phyloP scores from a whole-genome alignment of 306 rosid genomes.

The Elaeagnus macrophylla region DNA sequence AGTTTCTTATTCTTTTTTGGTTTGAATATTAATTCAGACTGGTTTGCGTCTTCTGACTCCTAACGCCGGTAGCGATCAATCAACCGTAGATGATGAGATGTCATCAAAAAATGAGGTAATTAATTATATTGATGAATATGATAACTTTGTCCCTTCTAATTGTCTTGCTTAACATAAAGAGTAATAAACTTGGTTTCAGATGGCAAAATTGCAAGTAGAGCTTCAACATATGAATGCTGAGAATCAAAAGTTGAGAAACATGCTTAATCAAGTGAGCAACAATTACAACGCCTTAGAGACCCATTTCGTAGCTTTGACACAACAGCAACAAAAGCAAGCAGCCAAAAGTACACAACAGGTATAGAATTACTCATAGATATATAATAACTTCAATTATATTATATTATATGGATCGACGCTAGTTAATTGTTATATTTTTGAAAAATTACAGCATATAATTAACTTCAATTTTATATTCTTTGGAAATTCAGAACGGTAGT shows the following conservation, averaged over 20 bases:
- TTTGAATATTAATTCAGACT: constrained; percentile 36
- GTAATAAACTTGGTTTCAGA: constrained; percentile 22
- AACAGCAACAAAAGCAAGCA: constrained; percentile 39
- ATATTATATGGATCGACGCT: too few species aligned
- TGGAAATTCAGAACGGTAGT: constrained; percentile 22
- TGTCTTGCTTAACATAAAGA: neutral
- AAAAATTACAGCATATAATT: too few species aligned
- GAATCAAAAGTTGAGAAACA: constrained; percentile 63
- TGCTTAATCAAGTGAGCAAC: constrained; percentile 64
- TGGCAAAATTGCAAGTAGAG: constrained; percentile 60
- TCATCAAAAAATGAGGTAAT: constrained; percentile 62
- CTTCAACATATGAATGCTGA: constrained; percentile 69
- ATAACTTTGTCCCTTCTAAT: too few species aligned
- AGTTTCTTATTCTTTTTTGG: neutral
- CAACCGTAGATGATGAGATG: constrained; percentile 73
- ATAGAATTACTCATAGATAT: constrained; percentile 4
- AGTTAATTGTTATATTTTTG: too few species aligned
- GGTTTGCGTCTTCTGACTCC: constrained; percentile 78
- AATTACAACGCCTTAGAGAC: constrained; percentile 68
- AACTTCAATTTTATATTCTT: neutral
- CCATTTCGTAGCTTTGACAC: constrained; percentile 58
- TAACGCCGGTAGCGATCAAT: constrained; percentile 78
- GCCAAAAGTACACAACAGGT: neutral
- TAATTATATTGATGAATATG: too few species aligned
- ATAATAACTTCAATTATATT: neutral